Percentiles rank a stretch among this genome's conserved stretches.
Evolutionary conservation across 805 yeast genomes (phyloP).

Genomic region (Suhomyces xylopsoci): DNA sequence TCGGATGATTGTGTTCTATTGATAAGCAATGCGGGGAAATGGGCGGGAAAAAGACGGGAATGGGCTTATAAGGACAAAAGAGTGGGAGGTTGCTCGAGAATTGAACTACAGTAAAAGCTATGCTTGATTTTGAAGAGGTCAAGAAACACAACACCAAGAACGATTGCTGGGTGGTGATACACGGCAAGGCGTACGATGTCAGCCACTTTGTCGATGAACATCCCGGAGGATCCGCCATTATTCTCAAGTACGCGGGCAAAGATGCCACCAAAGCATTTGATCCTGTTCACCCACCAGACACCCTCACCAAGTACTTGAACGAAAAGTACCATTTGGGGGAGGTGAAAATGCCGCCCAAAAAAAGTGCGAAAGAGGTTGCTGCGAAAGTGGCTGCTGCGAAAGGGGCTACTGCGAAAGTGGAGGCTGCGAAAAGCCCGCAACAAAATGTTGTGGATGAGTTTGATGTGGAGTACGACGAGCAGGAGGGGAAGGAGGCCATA

Average conservation of each 20-base stretch:
- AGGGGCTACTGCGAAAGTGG: not conserved
- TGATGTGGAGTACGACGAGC: conserved; percentile 44
- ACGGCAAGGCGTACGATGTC: conserved; percentile 76
- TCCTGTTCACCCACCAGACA: conserved; percentile 90
- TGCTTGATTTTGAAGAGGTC: conserved; percentile 24
- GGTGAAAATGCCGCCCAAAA: conserved; percentile 17
- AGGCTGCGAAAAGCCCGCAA: not conserved
- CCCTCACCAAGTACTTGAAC: conserved; percentile 64
- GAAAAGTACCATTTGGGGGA: conserved; percentile 35
- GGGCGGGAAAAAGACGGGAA: too few relatives aligned
- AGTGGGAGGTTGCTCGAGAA: not conserved
- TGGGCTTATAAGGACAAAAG: not conserved
- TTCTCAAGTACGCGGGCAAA: conserved; percentile 48
- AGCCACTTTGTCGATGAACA: conserved; percentile 58
- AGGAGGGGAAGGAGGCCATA: conserved; percentile 29
- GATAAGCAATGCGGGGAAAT: not conserved
- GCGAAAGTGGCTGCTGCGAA: not conserved
- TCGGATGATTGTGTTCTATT: not conserved
- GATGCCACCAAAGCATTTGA: conserved; percentile 78
- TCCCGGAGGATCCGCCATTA: conserved; percentile 60
- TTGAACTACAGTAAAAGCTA: not conserved
- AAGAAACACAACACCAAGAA: conserved; percentile 49
- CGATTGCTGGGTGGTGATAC: conserved; percentile 83
- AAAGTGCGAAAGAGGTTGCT: not conserved
- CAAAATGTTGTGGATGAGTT: conserved; percentile 34